Base-by-base conservation (phyloP, 805 yeast genomes). In the Saturnispora gosingensis region DNA sequence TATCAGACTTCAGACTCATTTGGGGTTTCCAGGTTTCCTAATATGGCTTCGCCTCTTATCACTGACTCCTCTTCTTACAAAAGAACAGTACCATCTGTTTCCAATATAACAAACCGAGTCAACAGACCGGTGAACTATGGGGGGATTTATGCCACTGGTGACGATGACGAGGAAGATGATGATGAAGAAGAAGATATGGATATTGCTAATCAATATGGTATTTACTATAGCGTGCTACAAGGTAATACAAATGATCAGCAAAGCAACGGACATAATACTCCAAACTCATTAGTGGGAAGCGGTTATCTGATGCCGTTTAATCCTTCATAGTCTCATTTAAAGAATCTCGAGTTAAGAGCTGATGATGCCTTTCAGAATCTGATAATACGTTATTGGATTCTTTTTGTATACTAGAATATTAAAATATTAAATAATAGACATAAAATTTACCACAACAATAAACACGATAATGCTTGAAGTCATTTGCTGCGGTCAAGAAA, bases 171-270 rank as follows among this genome's bases (percentile, higher is more conserved):
- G 9, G 50, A 45, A 22, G 61, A 59, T 13, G 69, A 64, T n/a
- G 67, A 60, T 9, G 68, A 64, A 32, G 70, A 66, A 18, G 67
- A 65, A 10, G 58, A 57, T 49, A 63, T 60, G 30, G 60, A 55
- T 38, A 61, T 63, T 49, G 70, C 66, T 2, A 62, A 65, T 42
- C 66, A 65, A 27, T 67, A 64, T 51, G 71, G 71, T n/a, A 56
- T 66, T 56, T 67, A 59, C 49, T 66, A 67, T 49, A 64, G 59
- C 47, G 64, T 66, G 15, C 50, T 65, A 35, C 53, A 49, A 22
- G 56, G 56, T 15, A 48, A 40, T 20, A 22, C 38, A 11, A 46
- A 43, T 24, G 46, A 34, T 42, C 40, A 20, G 24, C 43, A 51
- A 27, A 20, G 22, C 16, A 46, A 34, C 20, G 42, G 18, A 16